A percentile compares a stretch with the other conserved stretches of the same genome.
Conservation (phyloP, 441 rosid genomes). For the Adansonia grandidieri region DNA sequence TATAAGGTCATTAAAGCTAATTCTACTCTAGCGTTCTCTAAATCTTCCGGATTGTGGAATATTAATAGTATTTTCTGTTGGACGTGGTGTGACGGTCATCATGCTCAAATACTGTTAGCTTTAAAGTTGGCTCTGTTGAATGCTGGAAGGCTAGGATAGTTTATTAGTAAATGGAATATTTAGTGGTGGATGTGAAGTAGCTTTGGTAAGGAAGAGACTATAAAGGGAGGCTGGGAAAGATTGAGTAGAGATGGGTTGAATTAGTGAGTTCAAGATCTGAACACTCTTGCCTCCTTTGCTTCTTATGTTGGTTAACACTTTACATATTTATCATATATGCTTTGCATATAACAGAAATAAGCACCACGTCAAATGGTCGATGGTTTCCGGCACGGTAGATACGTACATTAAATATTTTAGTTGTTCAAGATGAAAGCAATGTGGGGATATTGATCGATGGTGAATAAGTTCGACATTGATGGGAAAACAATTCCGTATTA, state of each 20-base stretch:
- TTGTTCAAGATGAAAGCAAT: not conserved
- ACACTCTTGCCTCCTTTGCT: not conserved
- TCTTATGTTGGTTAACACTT: not conserved
- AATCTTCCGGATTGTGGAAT: not conserved
- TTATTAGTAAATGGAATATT: not conserved
- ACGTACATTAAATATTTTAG: not conserved
- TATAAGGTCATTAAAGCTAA: not conserved
- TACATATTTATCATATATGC: not conserved
- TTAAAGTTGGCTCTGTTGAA: not conserved
- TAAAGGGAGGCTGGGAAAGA: not conserved
- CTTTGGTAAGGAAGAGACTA: not conserved
- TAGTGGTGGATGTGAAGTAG: not conserved
- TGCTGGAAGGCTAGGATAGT: not conserved
- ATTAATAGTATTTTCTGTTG: not conserved
- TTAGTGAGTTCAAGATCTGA: not conserved
- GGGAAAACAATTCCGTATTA: not conserved
- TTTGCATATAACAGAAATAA: not conserved
- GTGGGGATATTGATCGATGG: not conserved
- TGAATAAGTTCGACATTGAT: not conserved
- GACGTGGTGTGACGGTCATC: not conserved
- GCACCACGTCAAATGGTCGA: not conserved
- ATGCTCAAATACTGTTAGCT: not conserved
- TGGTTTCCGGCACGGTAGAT: not conserved
- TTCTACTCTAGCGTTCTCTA: not conserved
- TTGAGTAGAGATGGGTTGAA: not conserved